These are phyloP conservation scores for Plasmopara halstedii DNA, from an alignment of 352 stramenopile species.

Conservation along the genomic window DNA sequence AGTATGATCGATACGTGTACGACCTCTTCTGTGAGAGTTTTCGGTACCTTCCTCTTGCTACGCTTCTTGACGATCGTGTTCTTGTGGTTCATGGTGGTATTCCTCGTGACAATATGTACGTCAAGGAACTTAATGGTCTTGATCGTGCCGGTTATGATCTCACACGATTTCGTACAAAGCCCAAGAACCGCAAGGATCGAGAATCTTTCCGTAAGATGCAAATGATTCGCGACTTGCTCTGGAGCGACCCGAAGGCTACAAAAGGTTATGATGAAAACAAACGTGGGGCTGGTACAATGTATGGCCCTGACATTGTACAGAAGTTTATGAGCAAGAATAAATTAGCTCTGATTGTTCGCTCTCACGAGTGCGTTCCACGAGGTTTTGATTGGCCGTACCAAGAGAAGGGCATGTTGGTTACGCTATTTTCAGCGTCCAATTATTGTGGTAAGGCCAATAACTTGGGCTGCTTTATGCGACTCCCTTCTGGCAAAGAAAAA, in stretches of 20 bases:
- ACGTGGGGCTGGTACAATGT: slow-evolving; percentile 69
- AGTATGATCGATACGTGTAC: slow-evolving; percentile 75
- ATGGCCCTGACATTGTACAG: slow-evolving; percentile 67
- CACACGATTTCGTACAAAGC: slow-evolving; percentile 60
- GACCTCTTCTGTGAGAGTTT: slow-evolving; percentile 82
- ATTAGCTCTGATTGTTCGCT: slow-evolving; percentile 71
- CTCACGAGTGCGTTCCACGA: slow-evolving; percentile 75
- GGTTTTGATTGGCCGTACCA: slow-evolving; percentile 77
- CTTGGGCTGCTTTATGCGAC: slow-evolving; percentile 79
- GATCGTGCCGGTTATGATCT: slow-evolving; percentile 68
- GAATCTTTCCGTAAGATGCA: slow-evolving; percentile 56
- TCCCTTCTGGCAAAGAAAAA: slow-evolving; percentile 60
- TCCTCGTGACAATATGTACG: slow-evolving; percentile 41
- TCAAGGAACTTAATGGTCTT: slow-evolving; percentile 57
- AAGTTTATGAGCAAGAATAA: slow-evolving; percentile 86
- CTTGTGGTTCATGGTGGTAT: slow-evolving; percentile 74
- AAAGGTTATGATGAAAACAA: slow-evolving; percentile 78
- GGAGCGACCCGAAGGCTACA: slow-evolving; percentile 63
- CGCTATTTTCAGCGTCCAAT: slow-evolving; percentile 82
- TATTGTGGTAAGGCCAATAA: slow-evolving; percentile 85
- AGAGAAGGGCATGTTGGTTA: slow-evolving; percentile 82
- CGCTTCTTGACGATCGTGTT: slow-evolving; percentile 66
- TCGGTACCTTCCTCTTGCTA: slow-evolving; percentile 63
- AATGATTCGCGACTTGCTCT: slow-evolving; percentile 74
- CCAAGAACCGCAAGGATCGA: slow-evolving; percentile 40